Conservation (phyloP, 73 alveolate species). For the Paramecium pentaurelia region DNA sequence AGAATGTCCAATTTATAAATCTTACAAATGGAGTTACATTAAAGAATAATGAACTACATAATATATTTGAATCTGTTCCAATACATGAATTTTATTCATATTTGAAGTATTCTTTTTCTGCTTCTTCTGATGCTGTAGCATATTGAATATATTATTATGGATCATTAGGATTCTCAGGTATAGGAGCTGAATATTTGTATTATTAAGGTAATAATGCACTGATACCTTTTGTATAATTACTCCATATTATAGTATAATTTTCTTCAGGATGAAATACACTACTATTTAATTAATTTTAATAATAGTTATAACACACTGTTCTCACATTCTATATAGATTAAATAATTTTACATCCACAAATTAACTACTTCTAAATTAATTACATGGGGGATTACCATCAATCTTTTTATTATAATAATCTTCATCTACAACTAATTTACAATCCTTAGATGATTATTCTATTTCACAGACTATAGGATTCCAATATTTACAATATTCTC, state of each 20-base stretch:
- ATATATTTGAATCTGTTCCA: not conserved
- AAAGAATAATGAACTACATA: not conserved
- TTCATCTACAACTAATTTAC: not conserved
- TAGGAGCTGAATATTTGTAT: not conserved
- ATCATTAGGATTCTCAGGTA: not conserved
- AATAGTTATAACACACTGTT: not conserved
- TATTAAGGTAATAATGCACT: not conserved
- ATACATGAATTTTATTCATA: not conserved
- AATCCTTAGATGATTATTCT: not conserved
- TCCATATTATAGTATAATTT: constrained; percentile 7
- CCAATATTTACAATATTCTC: not conserved
- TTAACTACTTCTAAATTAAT: not conserved
- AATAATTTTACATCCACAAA: not conserved
- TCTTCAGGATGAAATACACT: not conserved
- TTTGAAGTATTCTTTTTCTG: not conserved
- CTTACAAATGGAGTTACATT: not conserved
- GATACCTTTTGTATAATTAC: constrained; percentile 25
- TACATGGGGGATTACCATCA: constrained; percentile 36
- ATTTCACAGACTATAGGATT: not conserved
- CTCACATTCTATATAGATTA: not conserved
- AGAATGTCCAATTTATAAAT: not conserved
- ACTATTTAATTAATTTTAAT: not conserved
- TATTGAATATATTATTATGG: not conserved
- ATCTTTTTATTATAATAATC: not conserved
- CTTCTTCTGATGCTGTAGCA: not conserved